Conservation (phyloP, 2,329 filamentous ascomycete genomes). For the Penicillium sp. region DNA sequence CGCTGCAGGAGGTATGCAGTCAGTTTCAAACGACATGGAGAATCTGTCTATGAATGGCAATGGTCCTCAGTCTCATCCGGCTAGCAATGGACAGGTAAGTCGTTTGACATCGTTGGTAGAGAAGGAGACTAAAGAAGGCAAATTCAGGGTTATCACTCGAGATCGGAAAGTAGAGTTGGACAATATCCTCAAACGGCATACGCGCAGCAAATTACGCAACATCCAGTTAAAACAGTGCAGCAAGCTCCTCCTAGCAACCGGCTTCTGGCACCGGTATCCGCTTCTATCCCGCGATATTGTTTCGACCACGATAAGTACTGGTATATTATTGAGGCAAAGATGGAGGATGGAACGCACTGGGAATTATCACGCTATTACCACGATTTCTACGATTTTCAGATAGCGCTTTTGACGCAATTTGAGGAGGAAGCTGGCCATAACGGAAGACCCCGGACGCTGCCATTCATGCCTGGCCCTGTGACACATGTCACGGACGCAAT, state of each 20-base stretch:
- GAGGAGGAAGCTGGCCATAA: slow-evolving; percentile 89
- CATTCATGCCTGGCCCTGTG: slow-evolving; percentile 97
- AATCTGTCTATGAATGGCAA: slow-evolving; percentile 70
- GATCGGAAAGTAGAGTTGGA: slow-evolving; percentile 34
- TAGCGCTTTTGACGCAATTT: slow-evolving; percentile 85
- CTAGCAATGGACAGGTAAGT: slow-evolving; percentile 50
- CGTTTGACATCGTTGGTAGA: slow-evolving; percentile 16
- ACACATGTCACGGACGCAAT: slow-evolving; percentile 98
- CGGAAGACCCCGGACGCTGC: slow-evolving; percentile 73
- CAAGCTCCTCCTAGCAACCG: slow-evolving; percentile 45
- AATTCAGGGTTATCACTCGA: slow-evolving; percentile 34
- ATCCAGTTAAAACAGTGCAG: slow-evolving; percentile 41
- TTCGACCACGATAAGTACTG: slow-evolving; percentile 98
- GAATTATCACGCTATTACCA: slow-evolving; percentile 93
- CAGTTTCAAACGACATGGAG: slow-evolving; percentile 68
- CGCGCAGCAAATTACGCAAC: slow-evolving; percentile 35
- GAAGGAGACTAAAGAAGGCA: not conserved
- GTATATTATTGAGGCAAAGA: slow-evolving; percentile 89
- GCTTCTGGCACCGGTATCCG: slow-evolving; percentile 71
- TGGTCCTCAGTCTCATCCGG: slow-evolving; percentile 48
- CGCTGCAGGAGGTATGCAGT: slow-evolving; percentile 39
- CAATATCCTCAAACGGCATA: slow-evolving; percentile 21
- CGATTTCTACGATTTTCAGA: slow-evolving; percentile 98
- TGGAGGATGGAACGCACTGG: slow-evolving; percentile 90
- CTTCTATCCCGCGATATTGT: slow-evolving; percentile 86